Percentiles rank a stretch among this genome's conserved stretches.
phyloP scores from a whole-genome alignment of 2,329 filamentous ascomycete species.

The Cladosporium sphaerospermum region DNA sequence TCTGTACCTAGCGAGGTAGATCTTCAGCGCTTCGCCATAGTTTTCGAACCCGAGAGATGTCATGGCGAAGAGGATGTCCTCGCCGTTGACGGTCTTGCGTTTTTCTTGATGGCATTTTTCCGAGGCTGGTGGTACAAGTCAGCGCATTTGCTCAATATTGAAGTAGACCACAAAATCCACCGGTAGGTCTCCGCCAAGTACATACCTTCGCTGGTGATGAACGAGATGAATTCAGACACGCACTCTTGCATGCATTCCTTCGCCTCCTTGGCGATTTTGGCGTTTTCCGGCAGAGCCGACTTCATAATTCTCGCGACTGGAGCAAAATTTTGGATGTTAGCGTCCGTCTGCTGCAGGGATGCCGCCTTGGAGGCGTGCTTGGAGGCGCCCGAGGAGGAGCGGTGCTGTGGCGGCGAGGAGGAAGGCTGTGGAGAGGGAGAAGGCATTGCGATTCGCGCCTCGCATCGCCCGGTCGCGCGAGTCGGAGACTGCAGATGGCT shows the following conservation, averaged over 20 bases:
- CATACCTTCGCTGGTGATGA: constrained; percentile 97
- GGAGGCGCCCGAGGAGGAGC: constrained; percentile 11
- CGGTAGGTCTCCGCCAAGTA: constrained; percentile 17
- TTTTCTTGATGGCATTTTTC: constrained; percentile 99
- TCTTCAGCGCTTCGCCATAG: constrained; percentile 95
- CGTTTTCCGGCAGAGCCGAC: constrained; percentile 91
- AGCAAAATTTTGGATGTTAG: constrained; percentile 91
- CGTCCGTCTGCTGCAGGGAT: constrained; percentile 55
- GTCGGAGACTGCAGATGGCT: constrained; percentile 29
- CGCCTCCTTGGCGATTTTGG: constrained; percentile 92
- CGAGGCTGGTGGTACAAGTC: constrained; percentile 58
- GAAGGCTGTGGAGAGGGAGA: constrained; percentile 28
- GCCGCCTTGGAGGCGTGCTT: constrained; percentile 25
- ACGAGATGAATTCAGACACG: constrained; percentile 99
- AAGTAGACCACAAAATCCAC: neutral
- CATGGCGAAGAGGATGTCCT: constrained; percentile 98
- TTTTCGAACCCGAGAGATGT: constrained; percentile 98
- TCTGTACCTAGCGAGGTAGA: constrained; percentile 94
- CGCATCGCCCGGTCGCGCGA: constrained; percentile 23
- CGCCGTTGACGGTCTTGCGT: constrained; percentile 96
- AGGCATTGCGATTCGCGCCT: constrained; percentile 36
- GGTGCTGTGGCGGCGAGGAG: constrained; percentile 20
- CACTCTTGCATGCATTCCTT: constrained; percentile 99
- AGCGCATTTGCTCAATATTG: neutral
- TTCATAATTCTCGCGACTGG: constrained; percentile 99